Percentiles rank a stretch among this genome's conserved stretches.
Conservation (phyloP, 2,329 filamentous ascomycete genomes). For the Aciculosporium take region DNA sequence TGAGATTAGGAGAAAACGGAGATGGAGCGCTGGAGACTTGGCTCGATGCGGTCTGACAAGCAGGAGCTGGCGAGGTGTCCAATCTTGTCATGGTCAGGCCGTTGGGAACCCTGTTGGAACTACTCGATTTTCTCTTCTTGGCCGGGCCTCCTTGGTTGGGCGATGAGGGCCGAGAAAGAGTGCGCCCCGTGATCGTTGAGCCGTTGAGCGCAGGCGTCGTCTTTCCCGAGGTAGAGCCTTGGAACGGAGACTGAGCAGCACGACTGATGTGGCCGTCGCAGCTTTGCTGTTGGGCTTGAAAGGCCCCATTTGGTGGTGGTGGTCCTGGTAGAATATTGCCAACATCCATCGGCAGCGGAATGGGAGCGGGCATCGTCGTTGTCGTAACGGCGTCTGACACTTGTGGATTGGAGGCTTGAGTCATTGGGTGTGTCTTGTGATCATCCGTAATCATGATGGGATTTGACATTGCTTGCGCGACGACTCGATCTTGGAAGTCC, state of each 20-base stretch:
- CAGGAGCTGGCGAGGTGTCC: slow-evolving; percentile 39
- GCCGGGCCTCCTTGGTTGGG: slow-evolving; percentile 53
- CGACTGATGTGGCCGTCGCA: slow-evolving; percentile 48
- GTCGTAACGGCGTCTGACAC: slow-evolving; percentile 16
- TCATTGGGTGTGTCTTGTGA: slow-evolving; percentile 63
- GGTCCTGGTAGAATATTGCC: slow-evolving; percentile 17
- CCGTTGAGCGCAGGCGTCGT: slow-evolving; percentile 17
- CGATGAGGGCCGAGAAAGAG: slow-evolving; percentile 59
- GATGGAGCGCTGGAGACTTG: slow-evolving; percentile 31
- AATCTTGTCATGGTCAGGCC: slow-evolving; percentile 71
- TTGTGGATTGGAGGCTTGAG: slow-evolving; percentile 15
- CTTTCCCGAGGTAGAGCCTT: slow-evolving; percentile 17
- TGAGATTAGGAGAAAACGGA: slow-evolving; percentile 36
- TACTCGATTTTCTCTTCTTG: slow-evolving; percentile 74
- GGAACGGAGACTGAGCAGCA: slow-evolving; percentile 25
- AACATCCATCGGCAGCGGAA: slow-evolving; percentile 13
- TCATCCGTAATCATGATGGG: slow-evolving; percentile 97
- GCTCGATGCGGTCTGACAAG: slow-evolving; percentile 21
- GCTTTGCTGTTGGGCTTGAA: slow-evolving; percentile 39
- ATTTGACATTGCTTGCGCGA: slow-evolving; percentile 73
- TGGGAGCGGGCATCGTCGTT: slow-evolving; percentile 10
- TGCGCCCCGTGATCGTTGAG: slow-evolving; percentile 11
- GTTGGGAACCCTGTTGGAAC: slow-evolving; percentile 54
- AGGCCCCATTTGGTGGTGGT: slow-evolving; percentile 25
- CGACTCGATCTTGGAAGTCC: slow-evolving; percentile 57